Conservation (phyloP, 2,329 filamentous ascomycete species). For the Lecanosticta acicola region DNA sequence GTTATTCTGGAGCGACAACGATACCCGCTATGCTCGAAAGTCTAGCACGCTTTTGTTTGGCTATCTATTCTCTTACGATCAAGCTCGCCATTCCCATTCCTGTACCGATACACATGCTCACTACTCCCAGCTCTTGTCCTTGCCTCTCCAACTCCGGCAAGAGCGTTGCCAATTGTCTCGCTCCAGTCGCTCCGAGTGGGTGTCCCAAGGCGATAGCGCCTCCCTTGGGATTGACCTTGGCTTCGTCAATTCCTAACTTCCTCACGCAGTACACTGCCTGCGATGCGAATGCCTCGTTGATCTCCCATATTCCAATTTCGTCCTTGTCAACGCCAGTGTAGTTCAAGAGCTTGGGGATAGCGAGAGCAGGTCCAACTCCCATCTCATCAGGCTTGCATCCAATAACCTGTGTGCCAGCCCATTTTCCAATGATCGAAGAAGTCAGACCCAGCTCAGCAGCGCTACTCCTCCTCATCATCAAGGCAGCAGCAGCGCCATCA, state of each 20-base stretch:
- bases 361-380: conserved; percentile 82
- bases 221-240: conserved; percentile 82
- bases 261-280: conserved; percentile 66
- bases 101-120: conserved; percentile 73
- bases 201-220: conserved; percentile 93
- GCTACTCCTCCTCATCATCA: conserved; percentile 79
- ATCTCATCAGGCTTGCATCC: conserved; percentile 88
- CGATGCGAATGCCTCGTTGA: conserved; percentile 74
- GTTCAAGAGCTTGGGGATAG: conserved; percentile 74
- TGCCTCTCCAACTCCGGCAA: conserved; percentile 62
- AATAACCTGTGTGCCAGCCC: conserved; percentile 67
- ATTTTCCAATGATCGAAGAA: conserved; percentile 70
- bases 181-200: conserved; percentile 82
- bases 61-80: conserved; percentile 42
- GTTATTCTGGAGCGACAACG: neutral
- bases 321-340: conserved; percentile 59
- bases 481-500: conserved; percentile 76
- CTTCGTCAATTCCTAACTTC: conserved; percentile 61
- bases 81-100: conserved; percentile 50
- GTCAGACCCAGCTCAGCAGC: conserved; percentile 67
- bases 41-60: neutral
- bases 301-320: conserved; percentile 83
- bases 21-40: conserved; percentile 4
- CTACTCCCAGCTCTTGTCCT: conserved; percentile 69
- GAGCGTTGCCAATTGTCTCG: conserved; percentile 71